phyloP scores from a whole-genome alignment of 441 rosid genomes.

The Isatis lusitanica region DNA sequence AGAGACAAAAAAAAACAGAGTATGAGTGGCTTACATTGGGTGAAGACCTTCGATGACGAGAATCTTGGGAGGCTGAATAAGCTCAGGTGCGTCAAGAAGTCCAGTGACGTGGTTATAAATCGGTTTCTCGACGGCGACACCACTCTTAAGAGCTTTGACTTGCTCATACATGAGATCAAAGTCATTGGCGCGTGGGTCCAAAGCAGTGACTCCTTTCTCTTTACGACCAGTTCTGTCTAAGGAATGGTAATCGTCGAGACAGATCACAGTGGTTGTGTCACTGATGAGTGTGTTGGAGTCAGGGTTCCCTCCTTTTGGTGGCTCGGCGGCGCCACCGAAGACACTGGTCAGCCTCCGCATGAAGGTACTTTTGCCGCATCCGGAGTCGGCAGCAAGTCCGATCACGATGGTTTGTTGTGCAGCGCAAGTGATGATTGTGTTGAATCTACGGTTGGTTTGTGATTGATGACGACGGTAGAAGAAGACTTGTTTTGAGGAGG shows the following conservation, averaged over 20 bases:
- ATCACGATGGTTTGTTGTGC: conserved; percentile 76
- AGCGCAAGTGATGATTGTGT: conserved; percentile 54
- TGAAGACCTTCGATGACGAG: conserved; percentile 97
- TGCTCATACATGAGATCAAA: conserved; percentile 96
- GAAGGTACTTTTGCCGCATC: conserved; percentile 96
- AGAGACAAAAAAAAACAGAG: conserved; percentile 24
- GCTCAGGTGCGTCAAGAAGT: conserved; percentile 89
- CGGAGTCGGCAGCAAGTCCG: conserved; percentile 96
- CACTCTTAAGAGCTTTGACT: conserved; percentile 82
- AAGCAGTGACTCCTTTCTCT: conserved; percentile 89
- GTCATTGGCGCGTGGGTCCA: conserved; percentile 88
- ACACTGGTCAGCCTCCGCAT: conserved; percentile 95
- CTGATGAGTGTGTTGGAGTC: conserved; percentile 96
- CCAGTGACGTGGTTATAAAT: conserved; percentile 94
- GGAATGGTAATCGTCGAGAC: conserved; percentile 91
- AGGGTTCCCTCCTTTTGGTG: conserved; percentile 94
- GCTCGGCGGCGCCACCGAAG: conserved; percentile 94
- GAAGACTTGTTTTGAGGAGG: conserved; percentile 55
- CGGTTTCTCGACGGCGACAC: conserved; percentile 79
- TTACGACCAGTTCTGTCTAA: conserved; percentile 87
- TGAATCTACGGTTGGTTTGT: conserved; percentile 37
- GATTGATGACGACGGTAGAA: conserved; percentile 43
- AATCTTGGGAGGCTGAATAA: conserved; percentile 90
- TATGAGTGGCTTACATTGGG: conserved; percentile 66
- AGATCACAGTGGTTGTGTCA: conserved; percentile 90